Evolutionary conservation across 169 alveolate genomes (phyloP).

Genomic region (Cryptosporidium sp.): DNA sequence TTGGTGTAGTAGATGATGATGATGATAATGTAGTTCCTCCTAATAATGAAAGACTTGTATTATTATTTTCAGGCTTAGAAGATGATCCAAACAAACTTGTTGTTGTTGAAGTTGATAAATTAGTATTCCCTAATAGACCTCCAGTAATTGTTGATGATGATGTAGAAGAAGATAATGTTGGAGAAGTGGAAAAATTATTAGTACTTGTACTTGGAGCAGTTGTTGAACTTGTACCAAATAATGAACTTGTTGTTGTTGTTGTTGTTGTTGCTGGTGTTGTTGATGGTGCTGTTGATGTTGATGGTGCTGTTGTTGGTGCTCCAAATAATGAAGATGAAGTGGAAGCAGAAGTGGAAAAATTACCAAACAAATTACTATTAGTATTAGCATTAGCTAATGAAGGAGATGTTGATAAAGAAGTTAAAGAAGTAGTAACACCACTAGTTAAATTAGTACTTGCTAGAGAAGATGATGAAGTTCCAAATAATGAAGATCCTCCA

Average conservation of each 20-base stretch:
- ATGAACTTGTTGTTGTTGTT: not conserved
- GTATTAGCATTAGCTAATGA: not conserved
- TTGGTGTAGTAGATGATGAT: slow-evolving; percentile 6
- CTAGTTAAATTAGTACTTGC: not conserved
- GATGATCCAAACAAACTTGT: not conserved
- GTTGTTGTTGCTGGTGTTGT: not conserved
- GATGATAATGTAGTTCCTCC: not conserved
- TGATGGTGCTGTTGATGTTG: not conserved
- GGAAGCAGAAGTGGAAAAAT: not conserved
- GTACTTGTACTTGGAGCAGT: not conserved
- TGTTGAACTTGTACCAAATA: not conserved
- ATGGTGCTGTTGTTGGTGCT: not conserved
- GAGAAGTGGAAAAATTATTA: not conserved
- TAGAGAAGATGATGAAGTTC: slow-evolving; percentile 24
- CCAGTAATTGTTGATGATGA: not conserved
- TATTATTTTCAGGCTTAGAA: not conserved
- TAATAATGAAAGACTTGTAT: not conserved
- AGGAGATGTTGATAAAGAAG: slow-evolving; percentile 12
- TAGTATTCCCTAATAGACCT: not conserved
- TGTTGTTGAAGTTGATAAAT: not conserved
- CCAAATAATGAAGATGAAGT: not conserved
- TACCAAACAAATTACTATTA: not conserved
- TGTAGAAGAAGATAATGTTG: not conserved
- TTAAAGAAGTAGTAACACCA: not conserved
- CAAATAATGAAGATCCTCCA: slow-evolving; percentile 23